Base-by-base conservation (phyloP, 164 flowering plant genomes). In the Dillenia suffruticosa region DNA sequence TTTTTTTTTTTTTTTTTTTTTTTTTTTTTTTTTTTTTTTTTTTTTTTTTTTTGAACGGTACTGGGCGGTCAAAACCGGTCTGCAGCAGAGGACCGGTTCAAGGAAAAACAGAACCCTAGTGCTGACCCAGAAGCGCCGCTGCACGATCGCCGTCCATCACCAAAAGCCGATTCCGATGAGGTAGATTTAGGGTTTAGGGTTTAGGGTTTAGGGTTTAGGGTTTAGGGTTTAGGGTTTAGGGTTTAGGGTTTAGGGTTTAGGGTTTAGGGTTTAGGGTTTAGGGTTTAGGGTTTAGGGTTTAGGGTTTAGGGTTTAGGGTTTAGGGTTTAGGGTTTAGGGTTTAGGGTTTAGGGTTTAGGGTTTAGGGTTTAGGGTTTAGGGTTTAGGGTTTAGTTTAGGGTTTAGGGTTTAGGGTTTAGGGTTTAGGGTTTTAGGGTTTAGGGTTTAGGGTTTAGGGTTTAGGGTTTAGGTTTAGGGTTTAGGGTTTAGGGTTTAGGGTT, bases 281-380 rank as follows among this genome's bases (percentile, higher is more conserved):
- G 57, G 57, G 24, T 55, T 55, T 17, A 32, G 57, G 57, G 24
- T 55, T 55, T 17, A 32, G 57, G 57, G 19, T 55, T 55, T 17
- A 43, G 57, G 57, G 19, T 55, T 55, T 19, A 43, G 57, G 57
- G 19, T 55, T 55, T 19, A 43, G 57, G 57, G 57, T 16, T 55
- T 55, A 16, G 40, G 57, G 57, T 55, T 55, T 55, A 55, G 57
- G 57, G 57, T 55, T 55, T 55, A 55, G 57, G 57, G 57, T 55
- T 55, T 10, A 26, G 57, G 57, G 24, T 55, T 55, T 17, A 32
- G 24, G 57, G 57, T 55, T 55, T 55, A 55, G 57, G 57, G 57
- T 55, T 55, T 55, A 32, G 57, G 57, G 24, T 55, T 55, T 17
- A 32, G 57, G 57, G 57, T 15, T 55, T 55, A 15, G 57, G 57